A percentile compares a stretch with the other conserved stretches of the same genome.
These are phyloP conservation scores for Epichloe scottii DNA, from an alignment of 2,329 filamentous ascomycete genomes.

Conservation along the genomic window DNA sequence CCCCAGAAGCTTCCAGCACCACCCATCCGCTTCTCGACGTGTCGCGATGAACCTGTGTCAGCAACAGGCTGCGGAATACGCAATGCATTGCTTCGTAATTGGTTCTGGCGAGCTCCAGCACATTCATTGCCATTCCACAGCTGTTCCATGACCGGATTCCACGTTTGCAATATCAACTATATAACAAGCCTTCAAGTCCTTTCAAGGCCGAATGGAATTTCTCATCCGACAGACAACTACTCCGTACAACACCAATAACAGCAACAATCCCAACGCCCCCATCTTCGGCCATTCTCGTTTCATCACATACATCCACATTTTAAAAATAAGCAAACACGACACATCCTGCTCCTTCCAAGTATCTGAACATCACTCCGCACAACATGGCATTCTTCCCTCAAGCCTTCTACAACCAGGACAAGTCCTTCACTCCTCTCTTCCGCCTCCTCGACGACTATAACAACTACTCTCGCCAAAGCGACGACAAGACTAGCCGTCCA, in stretches of 20 bases:
- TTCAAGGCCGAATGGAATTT: no score
- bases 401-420: constrained; percentile 34
- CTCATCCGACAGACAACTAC: neutral
- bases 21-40: neutral
- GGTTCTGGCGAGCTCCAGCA: constrained; percentile 14
- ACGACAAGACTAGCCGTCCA: constrained; percentile 15
- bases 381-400: constrained; percentile 51
- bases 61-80: constrained; percentile 3
- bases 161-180: no score
- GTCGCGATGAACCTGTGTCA: constrained; percentile 3
- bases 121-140: neutral
- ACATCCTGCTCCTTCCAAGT: constrained; percentile 7
- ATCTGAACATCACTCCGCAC: constrained; percentile 12
- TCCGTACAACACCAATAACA: neutral
- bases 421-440: constrained; percentile 48
- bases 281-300: neutral
- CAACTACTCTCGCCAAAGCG: constrained; percentile 34
- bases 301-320: neutral
- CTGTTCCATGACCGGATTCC: neutral
- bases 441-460: constrained; percentile 53
- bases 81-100: neutral
- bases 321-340: neutral
- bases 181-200: no score
- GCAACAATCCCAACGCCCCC: neutral
- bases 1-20: constrained; percentile 9